A percentile compares a stretch with the other conserved stretches of the same genome.
Conservation (phyloP, 2,329 filamentous ascomycete species). For the Xylaria sp. region DNA sequence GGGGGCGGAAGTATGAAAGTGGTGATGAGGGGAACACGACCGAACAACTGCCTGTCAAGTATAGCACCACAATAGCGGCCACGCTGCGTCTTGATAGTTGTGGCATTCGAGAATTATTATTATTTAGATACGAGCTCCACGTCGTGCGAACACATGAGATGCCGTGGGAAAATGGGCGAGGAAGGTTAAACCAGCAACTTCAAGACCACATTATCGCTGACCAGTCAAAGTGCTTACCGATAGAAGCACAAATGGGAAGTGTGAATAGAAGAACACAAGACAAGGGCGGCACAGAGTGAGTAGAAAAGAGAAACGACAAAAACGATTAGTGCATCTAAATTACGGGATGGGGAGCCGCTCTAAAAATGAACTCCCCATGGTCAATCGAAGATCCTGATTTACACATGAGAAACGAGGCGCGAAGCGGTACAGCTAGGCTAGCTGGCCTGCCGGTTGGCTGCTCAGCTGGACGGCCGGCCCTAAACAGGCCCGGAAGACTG, state of each 20-base stretch:
- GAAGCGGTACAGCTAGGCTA: constrained; percentile 26
- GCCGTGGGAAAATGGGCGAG: constrained; percentile 19
- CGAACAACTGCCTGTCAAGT: not conserved
- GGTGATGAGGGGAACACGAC: constrained; percentile 10
- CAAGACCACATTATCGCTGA: constrained; percentile 25
- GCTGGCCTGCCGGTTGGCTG: not conserved
- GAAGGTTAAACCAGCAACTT: constrained; percentile 29
- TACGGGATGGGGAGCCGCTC: not conserved
- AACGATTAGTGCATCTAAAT: constrained; percentile 7
- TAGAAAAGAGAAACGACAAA: constrained; percentile 26
- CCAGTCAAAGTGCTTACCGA: constrained; percentile 20
- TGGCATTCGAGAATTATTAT: constrained; percentile 5
- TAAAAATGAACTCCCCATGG: constrained; percentile 12
- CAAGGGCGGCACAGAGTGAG: constrained; percentile 15
- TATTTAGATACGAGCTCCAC: not conserved
- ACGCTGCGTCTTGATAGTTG: constrained; percentile 1
- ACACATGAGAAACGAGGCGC: constrained; percentile 36
- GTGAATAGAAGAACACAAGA: constrained; percentile 20
- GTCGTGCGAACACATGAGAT: not conserved
- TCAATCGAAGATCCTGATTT: constrained; percentile 27
- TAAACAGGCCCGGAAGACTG: constrained; percentile 30
- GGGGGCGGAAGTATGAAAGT: not conserved
- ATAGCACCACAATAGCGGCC: constrained; percentile 9
- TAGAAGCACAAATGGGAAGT: constrained; percentile 35
- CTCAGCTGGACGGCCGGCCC: constrained; percentile 24